These are phyloP conservation scores for Leishmania major DNA, from an alignment of 208 protist species.

Conservation along the genomic window DNA sequence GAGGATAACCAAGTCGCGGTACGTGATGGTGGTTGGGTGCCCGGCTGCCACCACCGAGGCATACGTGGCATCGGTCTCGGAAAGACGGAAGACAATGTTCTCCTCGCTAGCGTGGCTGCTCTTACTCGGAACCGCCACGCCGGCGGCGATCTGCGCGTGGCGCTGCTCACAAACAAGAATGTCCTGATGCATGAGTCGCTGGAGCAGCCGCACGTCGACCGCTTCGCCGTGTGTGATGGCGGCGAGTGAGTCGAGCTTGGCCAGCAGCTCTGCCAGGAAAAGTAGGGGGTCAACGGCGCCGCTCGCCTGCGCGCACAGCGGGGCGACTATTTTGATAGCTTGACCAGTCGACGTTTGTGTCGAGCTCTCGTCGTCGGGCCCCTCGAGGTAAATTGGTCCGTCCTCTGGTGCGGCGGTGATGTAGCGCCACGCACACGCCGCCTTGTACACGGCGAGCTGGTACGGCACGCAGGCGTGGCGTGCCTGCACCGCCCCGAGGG, in stretches of 20 bases:
- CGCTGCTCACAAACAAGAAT: constrained; percentile 29
- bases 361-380: neutral
- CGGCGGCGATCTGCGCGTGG: constrained; percentile 10
- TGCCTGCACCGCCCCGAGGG: constrained; percentile 44
- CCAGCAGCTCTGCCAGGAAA: constrained; percentile 36
- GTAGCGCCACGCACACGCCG: constrained; percentile 13
- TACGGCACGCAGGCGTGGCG: constrained; percentile 29
- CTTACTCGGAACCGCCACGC: neutral
- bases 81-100: constrained; percentile 32
- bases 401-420: constrained; percentile 12
- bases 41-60: constrained; percentile 7
- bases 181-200: constrained; percentile 36
- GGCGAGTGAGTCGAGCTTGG: constrained; percentile 33
- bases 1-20: constrained; percentile 43
- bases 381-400: neutral
- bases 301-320: neutral
- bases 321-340: neutral
- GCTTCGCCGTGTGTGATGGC: constrained; percentile 57
- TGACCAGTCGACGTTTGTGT: neutral
- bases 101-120: constrained; percentile 8
- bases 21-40: constrained; percentile 36
- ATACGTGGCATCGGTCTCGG: constrained; percentile 29
- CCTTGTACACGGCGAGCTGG: constrained; percentile 19
- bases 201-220: constrained; percentile 41
- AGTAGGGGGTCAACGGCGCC: constrained; percentile 1